These are phyloP conservation scores for Theobroma grandiflorum DNA, from an alignment of 441 rosid genomes.

Conservation along the genomic window DNA sequence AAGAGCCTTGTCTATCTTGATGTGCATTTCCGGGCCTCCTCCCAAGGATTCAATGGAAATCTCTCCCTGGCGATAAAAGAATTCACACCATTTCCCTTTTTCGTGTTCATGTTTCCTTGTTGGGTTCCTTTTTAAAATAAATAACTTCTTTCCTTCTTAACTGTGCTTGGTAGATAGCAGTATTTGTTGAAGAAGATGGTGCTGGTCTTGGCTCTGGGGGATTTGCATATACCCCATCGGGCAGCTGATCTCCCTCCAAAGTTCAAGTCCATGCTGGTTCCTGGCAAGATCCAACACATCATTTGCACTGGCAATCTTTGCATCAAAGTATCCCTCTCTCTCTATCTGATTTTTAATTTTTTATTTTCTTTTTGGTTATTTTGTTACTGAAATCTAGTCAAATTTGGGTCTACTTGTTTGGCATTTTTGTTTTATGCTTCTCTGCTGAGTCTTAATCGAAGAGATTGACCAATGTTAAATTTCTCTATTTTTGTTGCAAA, in stretches of 20 bases:
- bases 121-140: neutral
- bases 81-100: neutral
- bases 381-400: neutral
- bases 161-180: neutral
- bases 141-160: neutral
- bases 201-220: constrained; percentile 88
- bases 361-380: neutral
- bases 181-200: constrained; percentile 54
- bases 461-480: neutral
- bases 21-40: neutral
- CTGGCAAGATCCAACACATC: constrained; percentile 97
- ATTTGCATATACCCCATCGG: constrained; percentile 85
- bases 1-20: neutral
- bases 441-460: neutral
- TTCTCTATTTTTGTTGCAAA: neutral
- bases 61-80: neutral
- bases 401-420: neutral
- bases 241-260: constrained; percentile 93
- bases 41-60: neutral
- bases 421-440: neutral
- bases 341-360: neutral
- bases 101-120: neutral
- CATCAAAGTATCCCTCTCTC: constrained; percentile 58
- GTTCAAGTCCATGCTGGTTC: constrained; percentile 96
- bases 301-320: constrained; percentile 92